A percentile compares a stretch with the other conserved stretches of the same genome.
Conservation (phyloP, 768 basidiomycete species). For the Tricholoma terreum region DNA sequence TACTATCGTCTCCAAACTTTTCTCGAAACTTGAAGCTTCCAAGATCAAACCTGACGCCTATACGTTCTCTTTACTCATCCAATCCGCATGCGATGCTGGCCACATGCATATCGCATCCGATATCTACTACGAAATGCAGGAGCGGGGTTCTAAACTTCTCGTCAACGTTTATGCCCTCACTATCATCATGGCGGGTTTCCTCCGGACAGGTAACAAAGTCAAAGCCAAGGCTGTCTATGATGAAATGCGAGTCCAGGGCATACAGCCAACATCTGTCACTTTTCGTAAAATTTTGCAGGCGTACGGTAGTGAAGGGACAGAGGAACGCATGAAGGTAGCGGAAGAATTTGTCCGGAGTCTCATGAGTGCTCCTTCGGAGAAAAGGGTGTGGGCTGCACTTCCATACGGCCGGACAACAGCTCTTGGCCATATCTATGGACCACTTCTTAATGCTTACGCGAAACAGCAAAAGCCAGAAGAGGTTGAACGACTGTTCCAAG, state of each 20-base stretch:
- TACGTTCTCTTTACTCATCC: constrained; percentile 74
- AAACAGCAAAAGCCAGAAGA: constrained; percentile 41
- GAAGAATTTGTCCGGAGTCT: constrained; percentile 62
- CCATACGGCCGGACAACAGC: constrained; percentile 38
- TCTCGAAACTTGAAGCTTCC: constrained; percentile 48
- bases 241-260: constrained; percentile 63
- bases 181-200: constrained; percentile 70
- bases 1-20: constrained; percentile 54
- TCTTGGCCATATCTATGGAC: constrained; percentile 55
- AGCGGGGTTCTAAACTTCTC: constrained; percentile 35
- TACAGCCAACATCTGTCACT: constrained; percentile 67
- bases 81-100: constrained; percentile 75
- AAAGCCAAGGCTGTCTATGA: constrained; percentile 66
- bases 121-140: constrained; percentile 63
- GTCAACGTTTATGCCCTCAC: constrained; percentile 64
- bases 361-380: constrained; percentile 31
- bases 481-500: constrained; percentile 53
- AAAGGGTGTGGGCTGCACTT: constrained; percentile 37
- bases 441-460: constrained; percentile 56
- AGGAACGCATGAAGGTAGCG: constrained; percentile 55
- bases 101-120: constrained; percentile 59
- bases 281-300: constrained; percentile 65
- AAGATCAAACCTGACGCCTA: constrained; percentile 55
- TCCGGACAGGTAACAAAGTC: constrained; percentile 49
- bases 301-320: constrained; percentile 48